Evolutionary conservation across 1,139 yeast species (phyloP).

Genomic region (Yamadazyma mexicana): DNA sequence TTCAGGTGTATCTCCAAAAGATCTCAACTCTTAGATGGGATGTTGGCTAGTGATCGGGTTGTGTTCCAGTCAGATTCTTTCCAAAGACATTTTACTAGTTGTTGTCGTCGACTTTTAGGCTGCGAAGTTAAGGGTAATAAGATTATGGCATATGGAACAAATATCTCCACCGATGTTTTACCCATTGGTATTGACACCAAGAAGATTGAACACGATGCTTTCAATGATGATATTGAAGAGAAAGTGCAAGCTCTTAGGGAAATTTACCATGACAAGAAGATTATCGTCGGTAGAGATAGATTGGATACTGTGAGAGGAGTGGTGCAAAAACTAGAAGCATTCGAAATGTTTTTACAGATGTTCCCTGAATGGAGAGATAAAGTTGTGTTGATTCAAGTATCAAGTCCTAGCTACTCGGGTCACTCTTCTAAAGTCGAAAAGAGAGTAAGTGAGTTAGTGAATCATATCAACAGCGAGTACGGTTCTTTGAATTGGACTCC

Average conservation of each 20-base stretch:
- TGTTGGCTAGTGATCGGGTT: constrained; percentile 84
- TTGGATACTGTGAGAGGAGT: constrained; percentile 82
- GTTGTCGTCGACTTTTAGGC: constrained; percentile 82
- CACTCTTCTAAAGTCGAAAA: constrained; percentile 65
- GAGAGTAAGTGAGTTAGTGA: constrained; percentile 75
- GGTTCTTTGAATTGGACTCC: constrained; percentile 82
- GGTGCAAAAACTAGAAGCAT: constrained; percentile 77
- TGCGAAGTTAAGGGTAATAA: constrained; percentile 58
- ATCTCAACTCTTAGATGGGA: constrained; percentile 78
- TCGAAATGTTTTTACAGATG: constrained; percentile 78
- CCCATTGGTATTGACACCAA: constrained; percentile 86
- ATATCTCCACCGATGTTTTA: constrained; percentile 67
- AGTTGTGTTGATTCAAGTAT: constrained; percentile 89
- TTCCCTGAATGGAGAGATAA: constrained; percentile 90
- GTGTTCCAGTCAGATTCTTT: constrained; percentile 86
- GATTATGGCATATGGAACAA: constrained; percentile 75
- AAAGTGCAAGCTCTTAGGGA: constrained; percentile 54
- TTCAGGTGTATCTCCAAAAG: constrained; percentile 87
- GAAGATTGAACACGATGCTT: constrained; percentile 60
- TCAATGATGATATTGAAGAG: constrained; percentile 32
- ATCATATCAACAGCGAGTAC: constrained; percentile 77
- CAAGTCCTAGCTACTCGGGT: constrained; percentile 66
- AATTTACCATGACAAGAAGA: constrained; percentile 70
- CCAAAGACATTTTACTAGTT: constrained; percentile 85
- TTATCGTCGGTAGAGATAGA: constrained; percentile 82